Evolutionary conservation across 192 early-diverging fungal species (phyloP), one percentile per base, ranked within the genome.

Genomic region (Rhizophagus sp.): DNA sequence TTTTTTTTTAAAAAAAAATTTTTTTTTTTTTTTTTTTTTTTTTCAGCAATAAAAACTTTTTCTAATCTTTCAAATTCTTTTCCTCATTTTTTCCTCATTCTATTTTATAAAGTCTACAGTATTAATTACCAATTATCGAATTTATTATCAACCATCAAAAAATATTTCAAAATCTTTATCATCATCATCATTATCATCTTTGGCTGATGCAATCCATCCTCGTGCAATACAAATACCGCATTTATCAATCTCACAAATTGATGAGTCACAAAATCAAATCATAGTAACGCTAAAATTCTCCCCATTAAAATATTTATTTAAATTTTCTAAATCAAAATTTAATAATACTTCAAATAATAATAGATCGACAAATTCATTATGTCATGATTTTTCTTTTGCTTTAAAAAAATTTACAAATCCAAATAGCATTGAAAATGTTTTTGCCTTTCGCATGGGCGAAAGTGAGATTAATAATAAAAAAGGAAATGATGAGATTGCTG

Each of bases 261-360:
- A 79, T 25, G 39, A 50, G 4, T 71, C 78, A 50, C 68, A 62
- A 50, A 30, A 27, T 12, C 78, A 79, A 71, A 69, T 79, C 17
- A 79, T 57, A 4, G 62, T 79, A 39, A 36, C 78, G 12, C 36
- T 79, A 36, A 79, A 79, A 41, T 71, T 79, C 17, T 79, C 68
- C 4, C 67, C 78, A 27, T 79, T 69, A 62, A 79, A 71, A 71
- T 79, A 79, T 79, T 63, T 79, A 19, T 71, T 79, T 61, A 79
- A 70, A 71, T 79, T 79, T 27, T 79, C 78, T 25, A 79, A 79
- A 71, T 57, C 57, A 12, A 79, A 79, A 67, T 36, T 36, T 15
- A 61, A 24, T 27, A 1, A 19, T 47, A 49, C 15, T 50, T 49
- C 25, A 44, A 47, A 66, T 50, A 13, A 77, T 9, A 44, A 30